Conservation (phyloP, 1,284 basidiomycete species). For the Xerocomus nothofagi region DNA sequence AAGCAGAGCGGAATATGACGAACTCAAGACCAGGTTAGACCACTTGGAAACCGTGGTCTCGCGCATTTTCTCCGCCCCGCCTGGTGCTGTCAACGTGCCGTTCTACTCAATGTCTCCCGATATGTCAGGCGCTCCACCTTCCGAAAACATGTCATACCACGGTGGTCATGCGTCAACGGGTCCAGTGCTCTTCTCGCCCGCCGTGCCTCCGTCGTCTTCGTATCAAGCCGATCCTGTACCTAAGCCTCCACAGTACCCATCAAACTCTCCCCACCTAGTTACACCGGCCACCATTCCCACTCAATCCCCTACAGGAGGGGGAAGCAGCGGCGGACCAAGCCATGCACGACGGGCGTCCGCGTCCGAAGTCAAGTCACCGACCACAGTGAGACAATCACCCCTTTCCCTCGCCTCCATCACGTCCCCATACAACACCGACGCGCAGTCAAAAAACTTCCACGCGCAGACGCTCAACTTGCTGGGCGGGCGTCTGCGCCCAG, state of each 20-base stretch:
- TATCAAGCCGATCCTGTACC: slow-evolving; percentile 29
- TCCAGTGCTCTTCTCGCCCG: slow-evolving; percentile 29
- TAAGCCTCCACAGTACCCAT: slow-evolving; percentile 29
- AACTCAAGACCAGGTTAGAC: slow-evolving; percentile 43
- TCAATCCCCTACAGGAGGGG: slow-evolving; percentile 15
- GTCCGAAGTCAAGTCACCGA: slow-evolving; percentile 33
- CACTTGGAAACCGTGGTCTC: slow-evolving; percentile 38
- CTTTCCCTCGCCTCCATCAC: slow-evolving; percentile 35
- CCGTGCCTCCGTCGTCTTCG: slow-evolving; percentile 22
- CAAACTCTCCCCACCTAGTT: slow-evolving; percentile 31
- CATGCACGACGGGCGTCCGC: slow-evolving; percentile 31
- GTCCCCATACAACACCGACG: slow-evolving; percentile 34
- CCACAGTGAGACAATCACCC: slow-evolving; percentile 32
- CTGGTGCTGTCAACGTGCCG: slow-evolving; percentile 30
- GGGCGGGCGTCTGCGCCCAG: slow-evolving; percentile 54
- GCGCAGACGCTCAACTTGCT: slow-evolving; percentile 51
- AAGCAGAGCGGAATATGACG: slow-evolving; percentile 47
- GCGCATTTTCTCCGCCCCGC: slow-evolving; percentile 31
- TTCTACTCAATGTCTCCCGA: slow-evolving; percentile 35
- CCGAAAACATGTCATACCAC: slow-evolving; percentile 34
- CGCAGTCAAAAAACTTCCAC: slow-evolving; percentile 52
- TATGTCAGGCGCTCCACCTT: slow-evolving; percentile 28
- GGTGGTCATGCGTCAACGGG: slow-evolving; percentile 27
- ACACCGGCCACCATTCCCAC: slow-evolving; percentile 17
- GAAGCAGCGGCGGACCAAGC: slow-evolving; percentile 16